Percentiles rank a stretch among this genome's conserved stretches.
Conservation (phyloP, 2,329 filamentous ascomycete genomes). For the Peltaster fructicola region DNA sequence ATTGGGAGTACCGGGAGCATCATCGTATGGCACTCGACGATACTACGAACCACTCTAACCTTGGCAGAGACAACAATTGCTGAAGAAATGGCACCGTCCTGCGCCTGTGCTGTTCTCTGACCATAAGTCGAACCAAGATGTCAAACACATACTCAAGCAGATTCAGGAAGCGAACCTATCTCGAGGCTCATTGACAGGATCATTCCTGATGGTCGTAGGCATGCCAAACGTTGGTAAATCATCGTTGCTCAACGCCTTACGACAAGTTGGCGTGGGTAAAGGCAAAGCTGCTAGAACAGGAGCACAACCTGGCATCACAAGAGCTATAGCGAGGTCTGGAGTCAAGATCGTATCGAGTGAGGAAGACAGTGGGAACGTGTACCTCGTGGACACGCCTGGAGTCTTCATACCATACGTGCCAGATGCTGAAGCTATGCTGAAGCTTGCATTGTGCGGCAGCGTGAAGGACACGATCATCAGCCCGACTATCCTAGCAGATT, state of each 20-base stretch:
- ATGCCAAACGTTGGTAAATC: slow-evolving; percentile 98
- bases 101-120: slow-evolving; percentile 36
- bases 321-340: slow-evolving; percentile 56
- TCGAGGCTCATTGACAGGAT: slow-evolving; percentile 52
- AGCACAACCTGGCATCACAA: slow-evolving; percentile 73
- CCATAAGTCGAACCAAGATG: slow-evolving; percentile 25
- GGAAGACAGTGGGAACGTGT: slow-evolving; percentile 44
- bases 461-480: slow-evolving; percentile 80
- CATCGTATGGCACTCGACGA: too few relatives aligned
- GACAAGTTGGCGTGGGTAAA: slow-evolving; percentile 46
- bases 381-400: slow-evolving; percentile 80
- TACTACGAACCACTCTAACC: too few relatives aligned
- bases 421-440: slow-evolving; percentile 77
- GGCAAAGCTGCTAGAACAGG: slow-evolving; percentile 68
- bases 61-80: slow-evolving; percentile 31
- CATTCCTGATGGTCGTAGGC: slow-evolving; percentile 72
- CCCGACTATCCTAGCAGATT: slow-evolving; percentile 66
- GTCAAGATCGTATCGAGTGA: slow-evolving; percentile 59
- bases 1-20: too few relatives aligned
- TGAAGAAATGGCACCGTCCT: slow-evolving; percentile 36
- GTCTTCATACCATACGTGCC: slow-evolving; percentile 89
- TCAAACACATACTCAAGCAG: slow-evolving; percentile 30
- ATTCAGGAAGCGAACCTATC: slow-evolving; percentile 34
- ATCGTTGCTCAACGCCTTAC: slow-evolving; percentile 75
- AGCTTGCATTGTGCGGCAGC: slow-evolving; percentile 76